Conservation (phyloP, 2,329 filamentous ascomycete genomes). For the Ascocoryne sarcoides region DNA sequence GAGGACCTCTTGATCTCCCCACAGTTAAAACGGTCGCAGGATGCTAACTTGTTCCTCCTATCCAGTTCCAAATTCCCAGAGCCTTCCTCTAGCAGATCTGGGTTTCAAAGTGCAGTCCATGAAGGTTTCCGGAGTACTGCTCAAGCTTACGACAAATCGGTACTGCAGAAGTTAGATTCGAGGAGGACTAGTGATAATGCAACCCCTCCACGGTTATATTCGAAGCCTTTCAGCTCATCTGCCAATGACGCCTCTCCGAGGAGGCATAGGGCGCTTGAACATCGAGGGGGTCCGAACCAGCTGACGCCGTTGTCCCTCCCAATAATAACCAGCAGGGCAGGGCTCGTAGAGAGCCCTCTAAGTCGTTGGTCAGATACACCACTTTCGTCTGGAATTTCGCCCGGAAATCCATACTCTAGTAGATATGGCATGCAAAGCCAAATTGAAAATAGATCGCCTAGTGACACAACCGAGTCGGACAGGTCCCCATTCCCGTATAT, state of each 20-base stretch:
- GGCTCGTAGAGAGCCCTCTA: constrained; percentile 24
- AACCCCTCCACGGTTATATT: constrained; percentile 25
- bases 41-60: no score
- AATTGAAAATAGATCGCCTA: constrained; percentile 25
- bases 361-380: constrained; percentile 26
- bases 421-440: constrained; percentile 17
- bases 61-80: constrained; percentile 23
- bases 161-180: constrained; percentile 29
- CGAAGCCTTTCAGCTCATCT: constrained; percentile 26
- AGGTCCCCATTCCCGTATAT: constrained; percentile 23
- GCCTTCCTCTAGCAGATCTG: constrained; percentile 13
- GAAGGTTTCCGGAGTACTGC: constrained; percentile 28
- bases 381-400: constrained; percentile 24
- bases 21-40: no score
- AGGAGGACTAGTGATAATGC: constrained; percentile 25
- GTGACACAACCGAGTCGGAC: constrained; percentile 24
- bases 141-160: constrained; percentile 31
- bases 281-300: constrained; percentile 20
- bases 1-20: no score
- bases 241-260: constrained; percentile 28
- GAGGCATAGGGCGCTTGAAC: constrained; percentile 24
- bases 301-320: constrained; percentile 30
- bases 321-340: constrained; percentile 21
- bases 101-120: constrained; percentile 30
- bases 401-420: constrained; percentile 17